A percentile compares a stretch with the other conserved stretches of the same genome.
phyloP scores from a whole-genome alignment of 1,284 basidiomycete genomes.

The Mycena citricolor region DNA sequence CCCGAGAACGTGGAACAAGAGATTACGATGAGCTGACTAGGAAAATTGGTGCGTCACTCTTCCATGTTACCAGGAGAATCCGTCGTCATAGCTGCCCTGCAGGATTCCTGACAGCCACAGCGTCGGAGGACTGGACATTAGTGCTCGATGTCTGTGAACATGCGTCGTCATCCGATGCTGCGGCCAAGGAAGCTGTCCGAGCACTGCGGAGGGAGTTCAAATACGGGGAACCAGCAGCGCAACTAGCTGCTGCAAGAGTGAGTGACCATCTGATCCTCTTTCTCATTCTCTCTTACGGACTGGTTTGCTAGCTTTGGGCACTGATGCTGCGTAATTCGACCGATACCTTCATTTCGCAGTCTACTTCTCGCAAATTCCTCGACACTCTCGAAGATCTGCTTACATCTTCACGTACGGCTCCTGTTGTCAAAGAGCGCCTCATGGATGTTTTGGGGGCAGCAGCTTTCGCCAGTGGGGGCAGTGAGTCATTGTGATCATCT shows the following conservation, averaged over 20 bases:
- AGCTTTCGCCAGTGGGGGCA: constrained; percentile 55
- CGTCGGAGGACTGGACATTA: constrained; percentile 75
- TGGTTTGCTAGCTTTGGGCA: constrained; percentile 65
- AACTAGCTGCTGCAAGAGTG: constrained; percentile 70
- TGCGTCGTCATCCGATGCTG: constrained; percentile 61
- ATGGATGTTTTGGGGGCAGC: constrained; percentile 73
- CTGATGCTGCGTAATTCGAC: constrained; percentile 77
- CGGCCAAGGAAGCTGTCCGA: constrained; percentile 73
- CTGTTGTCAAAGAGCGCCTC: constrained; percentile 71
- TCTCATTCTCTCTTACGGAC: constrained; percentile 5
- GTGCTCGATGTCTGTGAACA: constrained; percentile 78
- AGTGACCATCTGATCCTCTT: constrained; percentile 27
- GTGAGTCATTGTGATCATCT: constrained; percentile 34
- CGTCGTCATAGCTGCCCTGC: constrained; percentile 5
- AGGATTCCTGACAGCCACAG: constrained; percentile 75
- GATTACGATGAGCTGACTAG: constrained; percentile 53
- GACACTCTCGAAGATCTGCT: constrained; percentile 72
- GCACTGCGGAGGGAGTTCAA: constrained; percentile 77
- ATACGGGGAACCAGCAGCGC: constrained; percentile 67
- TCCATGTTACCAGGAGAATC: neutral
- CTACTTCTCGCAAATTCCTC: constrained; percentile 72
- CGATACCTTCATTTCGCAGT: constrained; percentile 63
- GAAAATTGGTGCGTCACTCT: constrained; percentile 57
- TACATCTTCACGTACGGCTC: constrained; percentile 52
- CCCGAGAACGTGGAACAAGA: constrained; percentile 29